Evolutionary conservation across 2,329 filamentous ascomycete genomes (phyloP), one percentile per base, ranked within the genome.

Genomic region (Fonsecaea pedrosoi): DNA sequence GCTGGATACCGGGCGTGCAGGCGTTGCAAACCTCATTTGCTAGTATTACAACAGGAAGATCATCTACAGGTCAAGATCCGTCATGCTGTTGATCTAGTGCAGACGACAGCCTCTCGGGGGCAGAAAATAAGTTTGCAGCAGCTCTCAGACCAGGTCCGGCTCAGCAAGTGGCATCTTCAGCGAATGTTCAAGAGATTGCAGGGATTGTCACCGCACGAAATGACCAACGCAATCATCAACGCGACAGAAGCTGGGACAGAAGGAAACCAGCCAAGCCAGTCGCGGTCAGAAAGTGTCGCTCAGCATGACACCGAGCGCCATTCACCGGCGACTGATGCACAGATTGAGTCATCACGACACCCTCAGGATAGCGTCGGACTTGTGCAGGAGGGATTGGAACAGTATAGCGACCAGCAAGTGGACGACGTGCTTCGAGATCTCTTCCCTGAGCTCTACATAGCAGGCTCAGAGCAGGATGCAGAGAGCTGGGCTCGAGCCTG

Each of bases 1-100:
- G 81, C 80, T 15, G 85, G 85, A 1, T 87, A 83, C 70, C 79
- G 84, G 42, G 75, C 85, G 0, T 87, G 85, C 76, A 86, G 85
- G 75, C 80, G 85, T 64, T 87, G 85, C 74, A 81, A 81, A 65
- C 83, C 85, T 34, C 77, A 83, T 66, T 67, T 57, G 38, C 61
- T 57, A n/a, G 53, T 30, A n/a, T 21, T 40, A 13, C 37, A 63
- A 30, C n/a, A 57, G 21, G 54, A 57, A 8, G 61, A 63, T 10
- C 61, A 54, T 38, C 15, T 63, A n/a, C 35, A 25, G 45, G 61
- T 38, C 8, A 63, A 63, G 61, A 63, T 63, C 55, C 54, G 53
- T 15, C 38, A 53, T 21, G 54, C 61, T 18, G 54, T 63, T 8
- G 15, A 30, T 30, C 15, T 57, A 10, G 54, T 63, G 3, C 30